Base-by-base conservation (phyloP, 768 basidiomycete genomes). In the Termitomyces sp. region DNA sequence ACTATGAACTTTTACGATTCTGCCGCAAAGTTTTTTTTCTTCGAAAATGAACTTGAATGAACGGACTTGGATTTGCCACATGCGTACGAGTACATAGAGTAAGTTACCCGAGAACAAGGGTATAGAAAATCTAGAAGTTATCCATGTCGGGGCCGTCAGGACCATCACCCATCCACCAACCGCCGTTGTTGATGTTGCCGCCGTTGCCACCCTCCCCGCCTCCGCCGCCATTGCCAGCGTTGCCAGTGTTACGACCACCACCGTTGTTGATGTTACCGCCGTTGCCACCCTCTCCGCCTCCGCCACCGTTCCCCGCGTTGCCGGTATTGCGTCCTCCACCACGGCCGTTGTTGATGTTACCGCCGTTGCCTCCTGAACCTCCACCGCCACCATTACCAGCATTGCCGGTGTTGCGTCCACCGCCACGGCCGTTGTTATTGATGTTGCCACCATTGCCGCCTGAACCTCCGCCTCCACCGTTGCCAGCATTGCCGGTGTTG, bases 381-480 rank as follows among this genome's bases (percentile, higher is more conserved):
- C 50, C 56, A 0, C 50, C 56, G 1, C 56, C 56, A 6, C 56
- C 56, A 1, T 57, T 57, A 0, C 56, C 56, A 14, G 56, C 56
- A 1, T 57, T 57, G 7, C 56, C 56, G 11, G 56, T 26, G 43
- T 57, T 57, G 33, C 55, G 30, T 32, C 24, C 33, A 5, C 48
- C 40, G 0, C 35, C 35, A 40, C 35, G 18, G 4, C 33, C 36
- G 38, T 26, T 11, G 10, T 51, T 41, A 4, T 47, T 47, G 3
- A 48, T 24, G 33, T 57, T 45, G 1, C 49, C 56, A 2, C 56
- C 56, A 2, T 45, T 24, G 1, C 54, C 54, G 10, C 54, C 54
- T 5, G 18, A 10, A 2, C 54, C 54, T n/a, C 54, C 54, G 7
- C 47, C 35, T 0, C 54, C 54, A 18, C 45, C 54, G 18, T 47